Conservation (phyloP, 1,139 yeast species). For the Sugiyamaella xylanicola region DNA sequence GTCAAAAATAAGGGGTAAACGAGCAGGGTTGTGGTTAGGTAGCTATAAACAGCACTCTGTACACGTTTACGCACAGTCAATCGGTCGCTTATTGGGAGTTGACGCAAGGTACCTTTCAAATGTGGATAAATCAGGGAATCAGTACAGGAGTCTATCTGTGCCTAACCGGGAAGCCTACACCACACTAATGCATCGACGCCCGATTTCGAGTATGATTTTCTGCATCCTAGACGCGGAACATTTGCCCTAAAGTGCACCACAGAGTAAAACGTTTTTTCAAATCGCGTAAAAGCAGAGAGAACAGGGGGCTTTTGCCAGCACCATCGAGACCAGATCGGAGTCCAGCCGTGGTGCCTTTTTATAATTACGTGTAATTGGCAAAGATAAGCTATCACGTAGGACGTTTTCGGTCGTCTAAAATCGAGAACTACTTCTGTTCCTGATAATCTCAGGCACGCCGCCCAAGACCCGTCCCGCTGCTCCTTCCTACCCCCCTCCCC, state of each 20-base stretch:
- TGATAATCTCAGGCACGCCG: no score
- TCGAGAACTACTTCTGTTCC: no score
- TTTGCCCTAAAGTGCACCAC: no score
- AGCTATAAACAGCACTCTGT: not conserved
- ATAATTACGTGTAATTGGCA: not conserved
- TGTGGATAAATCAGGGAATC: not conserved
- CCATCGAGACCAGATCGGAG: not conserved
- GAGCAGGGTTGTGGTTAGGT: no score
- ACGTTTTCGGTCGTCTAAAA: no score
- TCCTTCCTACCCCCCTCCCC: no score
- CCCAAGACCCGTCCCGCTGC: no score
- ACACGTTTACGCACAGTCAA: not conserved
- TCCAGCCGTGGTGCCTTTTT: not conserved
- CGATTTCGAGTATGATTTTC: not conserved
- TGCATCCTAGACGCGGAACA: no score
- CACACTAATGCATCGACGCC: no score
- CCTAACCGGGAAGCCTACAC: no score
- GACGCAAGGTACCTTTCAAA: slow-evolving; percentile 3
- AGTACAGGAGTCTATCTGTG: not conserved
- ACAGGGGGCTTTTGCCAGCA: not conserved
- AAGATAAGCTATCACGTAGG: no score
- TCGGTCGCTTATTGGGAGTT: not conserved
- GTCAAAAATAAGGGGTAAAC: not conserved
- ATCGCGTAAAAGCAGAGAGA: not conserved
- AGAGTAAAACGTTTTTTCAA: not conserved